Conservation (phyloP, 352 stramenopile genomes). For the Pythium apleroticum region DNA sequence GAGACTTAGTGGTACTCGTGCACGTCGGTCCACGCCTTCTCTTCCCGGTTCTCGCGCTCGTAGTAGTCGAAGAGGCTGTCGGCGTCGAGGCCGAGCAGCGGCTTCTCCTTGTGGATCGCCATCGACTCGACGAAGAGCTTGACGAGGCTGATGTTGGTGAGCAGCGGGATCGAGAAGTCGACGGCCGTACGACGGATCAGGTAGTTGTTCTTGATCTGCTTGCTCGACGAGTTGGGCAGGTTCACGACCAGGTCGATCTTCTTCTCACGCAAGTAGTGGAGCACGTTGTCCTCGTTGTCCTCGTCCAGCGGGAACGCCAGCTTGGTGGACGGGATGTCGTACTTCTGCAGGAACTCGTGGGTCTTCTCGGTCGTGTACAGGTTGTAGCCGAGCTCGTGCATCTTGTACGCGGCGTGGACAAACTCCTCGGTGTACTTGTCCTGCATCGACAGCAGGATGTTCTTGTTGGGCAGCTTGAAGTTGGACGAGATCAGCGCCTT, state of each 20-base stretch:
- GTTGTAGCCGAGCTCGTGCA: slow-evolving; percentile 95
- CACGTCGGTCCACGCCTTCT: slow-evolving; percentile 93
- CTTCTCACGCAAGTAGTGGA: slow-evolving; percentile 93
- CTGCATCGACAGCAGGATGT: slow-evolving; percentile 95
- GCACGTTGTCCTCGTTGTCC: slow-evolving; percentile 65
- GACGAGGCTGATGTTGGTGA: slow-evolving; percentile 92
- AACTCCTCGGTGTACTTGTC: slow-evolving; percentile 95
- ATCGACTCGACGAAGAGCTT: slow-evolving; percentile 93
- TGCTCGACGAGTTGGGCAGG: slow-evolving; percentile 87
- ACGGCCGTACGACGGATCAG: slow-evolving; percentile 92
- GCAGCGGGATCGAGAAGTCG: slow-evolving; percentile 91
- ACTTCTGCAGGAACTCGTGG: slow-evolving; percentile 86
- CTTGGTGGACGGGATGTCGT: slow-evolving; percentile 87
- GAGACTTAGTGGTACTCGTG: slow-evolving; percentile 95
- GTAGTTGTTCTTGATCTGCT: slow-evolving; percentile 92
- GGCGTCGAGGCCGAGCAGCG: slow-evolving; percentile 91
- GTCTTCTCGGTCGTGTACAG: slow-evolving; percentile 95
- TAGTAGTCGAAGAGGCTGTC: slow-evolving; percentile 99
- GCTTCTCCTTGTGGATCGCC: slow-evolving; percentile 91
- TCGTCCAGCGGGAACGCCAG: slow-evolving; percentile 76
- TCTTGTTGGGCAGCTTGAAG: slow-evolving; percentile 96
- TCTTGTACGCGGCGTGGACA: slow-evolving; percentile 94
- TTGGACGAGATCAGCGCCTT: slow-evolving; percentile 90
- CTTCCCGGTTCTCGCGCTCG: slow-evolving; percentile 84
- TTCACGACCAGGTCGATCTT: slow-evolving; percentile 96